phyloP scores from a whole-genome alignment of 73 alveolate species.

The Diophrys sp. region DNA sequence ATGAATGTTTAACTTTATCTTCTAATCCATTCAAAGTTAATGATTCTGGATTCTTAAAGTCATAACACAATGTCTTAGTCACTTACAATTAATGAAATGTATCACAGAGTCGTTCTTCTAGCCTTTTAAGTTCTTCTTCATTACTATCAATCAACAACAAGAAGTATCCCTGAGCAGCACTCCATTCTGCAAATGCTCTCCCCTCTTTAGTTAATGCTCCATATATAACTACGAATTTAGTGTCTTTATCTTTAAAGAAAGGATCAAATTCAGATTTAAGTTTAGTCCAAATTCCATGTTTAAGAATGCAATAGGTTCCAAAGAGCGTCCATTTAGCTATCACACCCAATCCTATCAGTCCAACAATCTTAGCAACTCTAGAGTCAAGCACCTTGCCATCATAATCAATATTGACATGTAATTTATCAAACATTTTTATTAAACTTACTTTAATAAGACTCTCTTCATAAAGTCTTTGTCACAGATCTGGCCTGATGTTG shows the following conservation, averaged over 20 bases:
- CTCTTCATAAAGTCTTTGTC: slow-evolving; percentile 67
- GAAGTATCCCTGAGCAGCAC: not conserved
- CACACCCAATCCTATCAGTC: not conserved
- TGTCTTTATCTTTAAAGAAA: not conserved
- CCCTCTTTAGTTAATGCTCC: not conserved
- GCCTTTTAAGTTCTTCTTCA: not conserved
- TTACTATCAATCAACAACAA: not conserved
- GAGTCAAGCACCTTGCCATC: no score
- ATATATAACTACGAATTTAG: not conserved
- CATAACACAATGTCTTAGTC: not conserved
- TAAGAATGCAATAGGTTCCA: not conserved
- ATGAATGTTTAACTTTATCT: no score
- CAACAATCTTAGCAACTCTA: not conserved
- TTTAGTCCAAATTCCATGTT: not conserved
- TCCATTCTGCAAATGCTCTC: not conserved
- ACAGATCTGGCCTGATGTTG: slow-evolving; percentile 60
- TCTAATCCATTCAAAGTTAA: no score
- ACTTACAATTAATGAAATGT: not conserved
- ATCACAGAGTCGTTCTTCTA: not conserved
- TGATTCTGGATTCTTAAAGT: not conserved
- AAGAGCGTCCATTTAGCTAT: not conserved
- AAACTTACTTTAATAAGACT: slow-evolving; percentile 41
- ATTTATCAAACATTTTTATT: no score
- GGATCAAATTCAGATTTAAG: not conserved
- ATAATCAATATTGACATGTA: no score